Percentiles rank a stretch among this genome's conserved stretches.
phyloP scores from a whole-genome alignment of 768 basidiomycete genomes.

The Austroboletus festivus region DNA sequence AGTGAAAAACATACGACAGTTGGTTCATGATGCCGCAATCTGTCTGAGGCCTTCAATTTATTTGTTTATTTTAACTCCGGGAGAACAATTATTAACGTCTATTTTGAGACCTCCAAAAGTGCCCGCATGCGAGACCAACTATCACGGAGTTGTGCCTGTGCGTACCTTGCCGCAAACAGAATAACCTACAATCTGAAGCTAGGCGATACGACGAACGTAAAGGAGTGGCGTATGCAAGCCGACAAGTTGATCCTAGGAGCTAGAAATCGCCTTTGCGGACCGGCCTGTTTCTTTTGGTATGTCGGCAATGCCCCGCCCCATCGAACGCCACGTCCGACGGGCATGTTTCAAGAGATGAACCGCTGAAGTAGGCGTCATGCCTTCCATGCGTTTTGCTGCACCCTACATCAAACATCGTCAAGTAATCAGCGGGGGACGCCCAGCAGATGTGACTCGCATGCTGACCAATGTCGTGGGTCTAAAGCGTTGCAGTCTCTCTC shows the following conservation, averaged over 20 bases:
- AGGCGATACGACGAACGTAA: not conserved
- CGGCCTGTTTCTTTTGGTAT: not conserved
- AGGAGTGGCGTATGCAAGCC: not conserved
- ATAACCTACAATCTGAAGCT: too few relatives aligned
- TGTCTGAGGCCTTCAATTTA: not conserved
- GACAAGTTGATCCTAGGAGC: not conserved
- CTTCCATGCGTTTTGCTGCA: constrained; percentile 91
- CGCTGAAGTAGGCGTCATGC: constrained; percentile 82
- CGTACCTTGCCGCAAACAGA: not conserved
- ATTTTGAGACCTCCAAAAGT: not conserved
- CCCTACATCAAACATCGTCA: constrained; percentile 47
- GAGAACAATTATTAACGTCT: not conserved
- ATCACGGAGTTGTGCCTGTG: not conserved
- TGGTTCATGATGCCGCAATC: not conserved
- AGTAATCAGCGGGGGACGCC: constrained; percentile 1
- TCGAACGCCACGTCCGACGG: constrained; percentile 32
- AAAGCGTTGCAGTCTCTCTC: constrained; percentile 56
- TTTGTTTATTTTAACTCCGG: not conserved
- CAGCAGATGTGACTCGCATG: constrained; percentile 8
- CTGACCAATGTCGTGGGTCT: constrained; percentile 67
- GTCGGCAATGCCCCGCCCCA: not conserved
- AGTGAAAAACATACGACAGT: not conserved
- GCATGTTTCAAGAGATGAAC: constrained; percentile 67
- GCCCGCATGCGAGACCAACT: not conserved
- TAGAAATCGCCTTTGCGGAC: not conserved